These are phyloP conservation scores for Silene coronaria DNA, from an alignment of 179 eudicot species.

Conservation along the genomic window DNA sequence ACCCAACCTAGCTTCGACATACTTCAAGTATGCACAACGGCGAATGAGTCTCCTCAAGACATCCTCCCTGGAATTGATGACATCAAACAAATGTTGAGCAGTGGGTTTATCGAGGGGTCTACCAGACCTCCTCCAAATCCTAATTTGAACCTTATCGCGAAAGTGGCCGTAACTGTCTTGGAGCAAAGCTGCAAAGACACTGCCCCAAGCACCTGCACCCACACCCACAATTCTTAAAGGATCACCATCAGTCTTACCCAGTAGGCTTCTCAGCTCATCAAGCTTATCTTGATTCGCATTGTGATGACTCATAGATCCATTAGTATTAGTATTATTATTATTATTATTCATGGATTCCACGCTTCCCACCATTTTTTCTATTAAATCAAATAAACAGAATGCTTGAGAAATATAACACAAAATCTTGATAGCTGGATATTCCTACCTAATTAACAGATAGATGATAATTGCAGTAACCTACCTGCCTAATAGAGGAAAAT, in stretches of 20 bases:
- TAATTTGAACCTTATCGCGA: constrained; percentile 70
- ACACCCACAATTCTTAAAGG: constrained; percentile 79
- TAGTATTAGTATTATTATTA: neutral
- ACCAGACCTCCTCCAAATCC: constrained; percentile 94
- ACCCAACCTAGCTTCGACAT: constrained; percentile 80
- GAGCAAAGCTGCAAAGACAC: constrained; percentile 78
- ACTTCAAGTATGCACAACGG: constrained; percentile 79
- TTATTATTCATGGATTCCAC: constrained; percentile 23
- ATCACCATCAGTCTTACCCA: constrained; percentile 69
- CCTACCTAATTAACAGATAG: constrained; percentile 22
- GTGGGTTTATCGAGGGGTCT: constrained; percentile 67
- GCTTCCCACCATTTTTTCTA: constrained; percentile 43
- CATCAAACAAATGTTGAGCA: constrained; percentile 88
- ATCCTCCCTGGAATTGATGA: constrained; percentile 93
- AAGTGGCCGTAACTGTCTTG: constrained; percentile 78
- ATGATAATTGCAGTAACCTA: too few species aligned
- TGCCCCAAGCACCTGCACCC: constrained; percentile 99
- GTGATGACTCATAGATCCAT: constrained; percentile 35
- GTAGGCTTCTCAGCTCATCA: constrained; percentile 49
- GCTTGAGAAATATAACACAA: neutral
- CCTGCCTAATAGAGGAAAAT: neutral
- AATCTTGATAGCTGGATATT: constrained; percentile 28
- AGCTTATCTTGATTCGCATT: constrained; percentile 60
- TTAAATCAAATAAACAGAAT: constrained; percentile 3
- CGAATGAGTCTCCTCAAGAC: constrained; percentile 79